Percentiles rank a stretch among this genome's conserved stretches.
Conservation (phyloP, 2,329 filamentous ascomycete genomes). For the Cladophialophora yegresii region DNA sequence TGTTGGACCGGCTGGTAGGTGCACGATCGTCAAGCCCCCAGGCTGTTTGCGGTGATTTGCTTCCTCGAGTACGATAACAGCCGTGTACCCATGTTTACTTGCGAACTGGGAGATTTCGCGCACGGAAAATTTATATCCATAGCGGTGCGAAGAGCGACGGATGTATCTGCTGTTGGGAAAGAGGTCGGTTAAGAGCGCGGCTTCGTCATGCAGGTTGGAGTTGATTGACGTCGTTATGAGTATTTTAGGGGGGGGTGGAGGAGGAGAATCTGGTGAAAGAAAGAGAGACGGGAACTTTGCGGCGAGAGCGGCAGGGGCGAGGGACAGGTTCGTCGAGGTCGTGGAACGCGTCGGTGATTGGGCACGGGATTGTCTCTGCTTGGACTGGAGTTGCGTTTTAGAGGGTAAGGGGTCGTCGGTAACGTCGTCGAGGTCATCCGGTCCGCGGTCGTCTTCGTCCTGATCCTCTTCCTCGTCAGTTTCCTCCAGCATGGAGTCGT, state of each 20-base stretch:
- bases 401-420: constrained; percentile 31
- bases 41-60: constrained; percentile 73
- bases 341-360: constrained; percentile 59
- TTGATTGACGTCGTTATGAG: constrained; percentile 90
- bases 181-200: constrained; percentile 72
- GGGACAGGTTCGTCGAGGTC: constrained; percentile 60
- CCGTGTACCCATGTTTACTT: constrained; percentile 76
- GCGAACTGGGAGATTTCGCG: constrained; percentile 89
- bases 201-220: constrained; percentile 82
- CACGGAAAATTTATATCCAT: constrained; percentile 87
- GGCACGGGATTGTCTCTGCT: constrained; percentile 52
- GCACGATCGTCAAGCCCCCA: constrained; percentile 77
- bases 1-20: constrained; percentile 81
- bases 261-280: constrained; percentile 39
- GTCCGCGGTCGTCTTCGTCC: constrained; percentile 30
- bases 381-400: constrained; percentile 38
- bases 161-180: constrained; percentile 84
- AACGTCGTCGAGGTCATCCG: constrained; percentile 21
- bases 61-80: constrained; percentile 82
- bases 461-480: constrained; percentile 57
- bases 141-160: constrained; percentile 77
- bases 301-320: constrained; percentile 62
- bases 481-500: constrained; percentile 44
- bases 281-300: constrained; percentile 64
- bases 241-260: constrained; percentile 71